Percentiles rank a stretch among this genome's conserved stretches.
Conservation (phyloP, 371 early-diverging fungal species). For the Sporodiniella umbellata region DNA sequence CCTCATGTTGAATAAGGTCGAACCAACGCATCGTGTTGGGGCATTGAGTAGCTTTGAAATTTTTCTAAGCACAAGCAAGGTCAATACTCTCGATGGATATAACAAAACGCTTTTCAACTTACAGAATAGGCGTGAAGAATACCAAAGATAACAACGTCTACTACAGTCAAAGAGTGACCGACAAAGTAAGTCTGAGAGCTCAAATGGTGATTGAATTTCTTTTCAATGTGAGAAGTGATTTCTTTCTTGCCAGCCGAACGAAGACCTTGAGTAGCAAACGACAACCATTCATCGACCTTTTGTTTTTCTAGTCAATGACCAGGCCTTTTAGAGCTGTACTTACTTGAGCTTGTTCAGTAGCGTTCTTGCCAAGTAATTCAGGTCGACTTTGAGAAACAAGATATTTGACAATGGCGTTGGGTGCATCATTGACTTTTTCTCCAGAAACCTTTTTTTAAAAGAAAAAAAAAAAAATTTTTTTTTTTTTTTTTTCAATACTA, state of each 20-base stretch:
- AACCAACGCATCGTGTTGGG: conserved; percentile 74
- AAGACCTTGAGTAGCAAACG: conserved; percentile 32
- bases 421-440: conserved; percentile 45
- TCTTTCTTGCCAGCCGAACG: conserved; percentile 37
- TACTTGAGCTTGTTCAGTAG: conserved; percentile 56
- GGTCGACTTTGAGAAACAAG: conserved; percentile 48
- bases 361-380: conserved; percentile 50
- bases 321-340: no score
- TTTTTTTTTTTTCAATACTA: no score
- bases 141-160: conserved; percentile 71
- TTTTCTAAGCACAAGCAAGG: no score
- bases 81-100: no score
- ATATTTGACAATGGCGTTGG: conserved; percentile 50
- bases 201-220: conserved; percentile 66
- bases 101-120: no score
- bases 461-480: background rate
- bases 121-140: conserved; percentile 61
- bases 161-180: conserved; percentile 60
- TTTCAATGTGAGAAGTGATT: conserved; percentile 34
- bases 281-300: conserved; percentile 45
- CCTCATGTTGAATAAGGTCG: conserved; percentile 70
- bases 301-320: no score
- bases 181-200: conserved; percentile 63
- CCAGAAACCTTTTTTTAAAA: conserved; percentile 30
- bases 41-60: conserved; percentile 36